Percentiles rank a stretch among this genome's conserved stretches.
Conservation (phyloP, 805 yeast species). For the Sporopachydermia lactativora region DNA sequence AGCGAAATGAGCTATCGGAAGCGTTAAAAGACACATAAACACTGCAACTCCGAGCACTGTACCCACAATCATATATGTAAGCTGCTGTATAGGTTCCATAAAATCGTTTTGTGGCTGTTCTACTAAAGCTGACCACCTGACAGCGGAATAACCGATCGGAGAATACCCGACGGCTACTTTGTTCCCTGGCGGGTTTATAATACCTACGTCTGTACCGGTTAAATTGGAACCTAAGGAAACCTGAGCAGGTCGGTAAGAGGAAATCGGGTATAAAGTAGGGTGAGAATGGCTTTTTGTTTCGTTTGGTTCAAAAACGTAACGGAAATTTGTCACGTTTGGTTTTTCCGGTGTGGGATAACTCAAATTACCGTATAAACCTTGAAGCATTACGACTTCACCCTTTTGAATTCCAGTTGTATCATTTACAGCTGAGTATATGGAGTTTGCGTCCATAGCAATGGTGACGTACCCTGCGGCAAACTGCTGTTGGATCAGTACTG, state of each 20-base stretch:
- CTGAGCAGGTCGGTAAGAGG: not conserved
- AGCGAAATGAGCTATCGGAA: constrained; percentile 74
- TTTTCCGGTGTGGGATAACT: constrained; percentile 9
- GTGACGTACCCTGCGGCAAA: constrained; percentile 60
- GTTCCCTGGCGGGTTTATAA: constrained; percentile 21
- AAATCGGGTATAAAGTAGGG: no score
- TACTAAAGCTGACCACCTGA: constrained; percentile 61
- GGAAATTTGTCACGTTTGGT: not conserved
- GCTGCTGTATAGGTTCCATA: constrained; percentile 43
- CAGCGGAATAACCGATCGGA: constrained; percentile 27
- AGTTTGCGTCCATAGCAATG: constrained; percentile 34
- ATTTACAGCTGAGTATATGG: constrained; percentile 25
- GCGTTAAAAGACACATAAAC: constrained; percentile 58
- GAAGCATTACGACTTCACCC: constrained; percentile 11
- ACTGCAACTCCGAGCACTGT: constrained; percentile 69
- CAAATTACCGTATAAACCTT: constrained; percentile 10
- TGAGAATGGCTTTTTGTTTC: no score
- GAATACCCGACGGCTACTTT: constrained; percentile 45
- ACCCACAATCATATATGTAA: constrained; percentile 60
- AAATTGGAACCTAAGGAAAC: constrained; percentile 2
- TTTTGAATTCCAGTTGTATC: constrained; percentile 27
- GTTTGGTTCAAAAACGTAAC: not conserved
- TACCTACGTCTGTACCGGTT: constrained; percentile 28
- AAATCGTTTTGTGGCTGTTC: constrained; percentile 49
- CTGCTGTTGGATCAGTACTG: constrained; percentile 45